Percentiles rank a stretch among this genome's conserved stretches.
Conservation (phyloP, 306 rosid genomes). For the Senna tora region DNA sequence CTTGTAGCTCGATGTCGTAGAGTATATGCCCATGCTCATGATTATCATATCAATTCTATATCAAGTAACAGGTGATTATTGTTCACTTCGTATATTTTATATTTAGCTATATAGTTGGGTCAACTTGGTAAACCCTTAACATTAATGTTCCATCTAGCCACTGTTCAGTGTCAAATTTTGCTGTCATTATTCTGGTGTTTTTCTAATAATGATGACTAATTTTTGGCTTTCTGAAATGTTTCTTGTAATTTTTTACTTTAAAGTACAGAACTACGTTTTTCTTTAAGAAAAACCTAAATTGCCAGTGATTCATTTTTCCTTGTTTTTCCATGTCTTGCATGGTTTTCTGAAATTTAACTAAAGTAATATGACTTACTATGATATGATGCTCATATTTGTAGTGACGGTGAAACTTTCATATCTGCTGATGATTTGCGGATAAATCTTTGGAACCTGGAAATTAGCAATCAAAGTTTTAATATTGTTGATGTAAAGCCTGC, state of each 20-base stretch:
- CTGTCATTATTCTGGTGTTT: not conserved
- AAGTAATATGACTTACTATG: conserved; percentile 30
- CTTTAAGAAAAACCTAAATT: not conserved
- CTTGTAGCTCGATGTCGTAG: conserved; percentile 91
- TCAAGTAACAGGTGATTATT: conserved; percentile 89
- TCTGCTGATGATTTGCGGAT: conserved; percentile 99
- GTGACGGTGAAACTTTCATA: conserved; percentile 99
- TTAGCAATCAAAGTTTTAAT: conserved; percentile 96
- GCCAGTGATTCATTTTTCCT: not conserved
- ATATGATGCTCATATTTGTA: conserved; percentile 41
- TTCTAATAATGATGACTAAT: conserved; percentile 21
- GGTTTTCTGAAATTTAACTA: conserved; percentile 35
- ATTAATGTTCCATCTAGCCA: not conserved
- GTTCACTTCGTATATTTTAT: conserved; percentile 7
- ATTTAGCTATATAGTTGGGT: conserved; percentile 1
- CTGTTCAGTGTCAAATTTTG: conserved; percentile 5
- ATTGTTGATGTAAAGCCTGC: conserved; percentile 99
- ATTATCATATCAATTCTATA: conserved; percentile 96
- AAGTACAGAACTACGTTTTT: not conserved
- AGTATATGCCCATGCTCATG: conserved; percentile 99
- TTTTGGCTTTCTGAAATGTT: not conserved
- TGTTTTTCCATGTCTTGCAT: conserved; percentile 17
- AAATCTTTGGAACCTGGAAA: conserved; percentile 98
- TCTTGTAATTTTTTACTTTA: not conserved
- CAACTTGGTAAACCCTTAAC: not conserved